Percentiles rank a stretch among this genome's conserved stretches.
These are phyloP conservation scores for Sugiyamaella smithiae DNA, from an alignment of 805 yeast genomes.

Conservation along the genomic window DNA sequence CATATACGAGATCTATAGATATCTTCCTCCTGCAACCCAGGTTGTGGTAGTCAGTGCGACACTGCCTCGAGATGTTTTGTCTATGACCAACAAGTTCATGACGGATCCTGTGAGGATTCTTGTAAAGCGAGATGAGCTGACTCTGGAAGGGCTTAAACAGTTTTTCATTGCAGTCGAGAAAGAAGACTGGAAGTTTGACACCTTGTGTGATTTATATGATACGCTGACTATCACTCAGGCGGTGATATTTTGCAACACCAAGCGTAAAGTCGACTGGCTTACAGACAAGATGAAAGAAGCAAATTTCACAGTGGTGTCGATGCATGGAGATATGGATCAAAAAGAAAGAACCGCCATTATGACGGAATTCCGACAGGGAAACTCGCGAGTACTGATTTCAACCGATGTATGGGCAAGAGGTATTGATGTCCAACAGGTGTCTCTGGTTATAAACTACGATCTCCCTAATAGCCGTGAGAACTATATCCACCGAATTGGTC, in stretches of 20 bases:
- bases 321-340: constrained; percentile 96
- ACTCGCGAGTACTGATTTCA: constrained; percentile 86
- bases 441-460: constrained; percentile 92
- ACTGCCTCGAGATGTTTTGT: constrained; percentile 87
- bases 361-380: constrained; percentile 94
- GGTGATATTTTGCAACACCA: constrained; percentile 96
- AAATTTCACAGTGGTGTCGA: constrained; percentile 88
- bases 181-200: constrained; percentile 94
- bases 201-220: constrained; percentile 91
- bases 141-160: constrained; percentile 94
- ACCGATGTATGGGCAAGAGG: constrained; percentile 98
- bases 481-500: constrained; percentile 96
- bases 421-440: constrained; percentile 96
- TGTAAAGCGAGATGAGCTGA: constrained; percentile 92
- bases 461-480: constrained; percentile 86
- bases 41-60: constrained; percentile 95
- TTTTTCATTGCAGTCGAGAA: constrained; percentile 85
- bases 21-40: constrained; percentile 85
- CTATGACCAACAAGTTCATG: constrained; percentile 90
- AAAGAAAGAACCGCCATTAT: constrained; percentile 89
- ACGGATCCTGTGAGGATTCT: constrained; percentile 89
- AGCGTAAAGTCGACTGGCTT: constrained; percentile 88
- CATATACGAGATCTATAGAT: constrained; percentile 87
- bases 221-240: constrained; percentile 95
- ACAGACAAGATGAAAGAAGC: constrained; percentile 68